Conservation (phyloP, 805 yeast genomes). For the Cyberlindnera subsufficiens region DNA sequence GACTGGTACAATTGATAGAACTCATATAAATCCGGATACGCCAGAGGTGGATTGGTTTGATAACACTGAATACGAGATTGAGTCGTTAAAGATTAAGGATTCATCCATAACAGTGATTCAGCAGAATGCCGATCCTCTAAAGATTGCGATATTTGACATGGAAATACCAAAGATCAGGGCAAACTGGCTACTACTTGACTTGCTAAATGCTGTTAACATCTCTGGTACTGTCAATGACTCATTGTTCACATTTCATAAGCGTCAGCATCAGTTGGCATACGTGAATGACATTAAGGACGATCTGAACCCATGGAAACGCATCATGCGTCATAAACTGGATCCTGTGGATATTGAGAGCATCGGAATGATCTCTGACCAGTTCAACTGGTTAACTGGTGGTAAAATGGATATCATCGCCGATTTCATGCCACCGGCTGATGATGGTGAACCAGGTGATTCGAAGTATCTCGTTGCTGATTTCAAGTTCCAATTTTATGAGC, state of each 20-base stretch:
- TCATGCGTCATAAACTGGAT: conserved; percentile 40
- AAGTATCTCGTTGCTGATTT: conserved; percentile 65
- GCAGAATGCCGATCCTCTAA: conserved; percentile 20
- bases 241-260: conserved; percentile 69
- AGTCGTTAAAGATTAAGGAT: conserved; percentile 43
- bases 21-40: conserved; percentile 22
- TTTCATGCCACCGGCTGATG: conserved; percentile 57
- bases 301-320: conserved; percentile 41
- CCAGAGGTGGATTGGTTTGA: conserved; percentile 26
- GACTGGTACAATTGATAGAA: conserved; percentile 76
- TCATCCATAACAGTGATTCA: conserved; percentile 36
- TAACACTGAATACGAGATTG: conserved; percentile 34
- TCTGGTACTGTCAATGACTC: conserved; percentile 74
- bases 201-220: conserved; percentile 62
- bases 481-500: conserved; percentile 56
- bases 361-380: conserved; percentile 27
- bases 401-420: conserved; percentile 67
- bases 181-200: conserved; percentile 54
- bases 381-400: conserved; percentile 71
- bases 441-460: conserved; percentile 21
- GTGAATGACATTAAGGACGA: conserved; percentile 32
- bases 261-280: conserved; percentile 52
- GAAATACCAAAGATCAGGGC: conserved; percentile 57
- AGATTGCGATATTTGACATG: conserved; percentile 57
- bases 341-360: conserved; percentile 32